These are phyloP conservation scores for Carallia brachiata DNA, from an alignment of 345 rosid species.

Conservation along the genomic window DNA sequence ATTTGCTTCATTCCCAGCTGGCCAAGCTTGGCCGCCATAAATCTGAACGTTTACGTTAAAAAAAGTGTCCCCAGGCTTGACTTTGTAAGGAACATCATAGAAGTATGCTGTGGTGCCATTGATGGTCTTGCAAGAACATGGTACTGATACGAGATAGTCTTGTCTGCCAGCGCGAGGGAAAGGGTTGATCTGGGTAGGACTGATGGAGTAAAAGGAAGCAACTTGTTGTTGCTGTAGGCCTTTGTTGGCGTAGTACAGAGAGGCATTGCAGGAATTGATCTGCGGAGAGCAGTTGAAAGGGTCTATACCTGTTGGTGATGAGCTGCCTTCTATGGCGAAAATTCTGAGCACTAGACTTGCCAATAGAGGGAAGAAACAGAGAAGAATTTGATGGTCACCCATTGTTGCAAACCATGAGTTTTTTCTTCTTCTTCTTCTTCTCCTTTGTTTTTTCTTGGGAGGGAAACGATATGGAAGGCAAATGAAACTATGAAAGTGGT, in stretches of 20 bases:
- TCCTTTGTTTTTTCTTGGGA: not conserved
- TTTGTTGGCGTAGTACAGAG: constrained; percentile 38
- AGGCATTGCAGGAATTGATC: constrained; percentile 31
- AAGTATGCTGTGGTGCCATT: constrained; percentile 41
- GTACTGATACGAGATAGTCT: constrained; percentile 47
- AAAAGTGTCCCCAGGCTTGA: constrained; percentile 30
- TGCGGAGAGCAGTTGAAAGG: constrained; percentile 28
- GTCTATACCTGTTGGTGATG: constrained; percentile 5
- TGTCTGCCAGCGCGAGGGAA: constrained; percentile 14
- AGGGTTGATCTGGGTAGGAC: constrained; percentile 28
- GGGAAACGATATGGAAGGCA: not conserved
- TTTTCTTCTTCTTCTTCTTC: too few species aligned
- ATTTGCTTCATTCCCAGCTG: constrained; percentile 25
- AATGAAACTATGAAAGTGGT: not conserved
- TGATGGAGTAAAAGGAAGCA: constrained; percentile 40
- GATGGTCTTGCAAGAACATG: constrained; percentile 43
- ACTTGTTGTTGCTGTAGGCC: constrained; percentile 24
- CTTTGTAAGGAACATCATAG: constrained; percentile 36
- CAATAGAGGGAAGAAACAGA: constrained; percentile 14
- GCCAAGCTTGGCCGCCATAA: constrained; percentile 50
- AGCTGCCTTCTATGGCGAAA: not conserved
- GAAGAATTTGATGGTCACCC: constrained; percentile 21
- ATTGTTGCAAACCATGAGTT: constrained; percentile 12
- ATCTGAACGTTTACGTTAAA: constrained; percentile 22
- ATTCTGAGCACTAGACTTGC: constrained; percentile 3